Percentiles rank a stretch among this genome's conserved stretches.
phyloP scores from a whole-genome alignment of 2,329 filamentous ascomycete genomes.

The Ceratocystiopsis minuta region DNA sequence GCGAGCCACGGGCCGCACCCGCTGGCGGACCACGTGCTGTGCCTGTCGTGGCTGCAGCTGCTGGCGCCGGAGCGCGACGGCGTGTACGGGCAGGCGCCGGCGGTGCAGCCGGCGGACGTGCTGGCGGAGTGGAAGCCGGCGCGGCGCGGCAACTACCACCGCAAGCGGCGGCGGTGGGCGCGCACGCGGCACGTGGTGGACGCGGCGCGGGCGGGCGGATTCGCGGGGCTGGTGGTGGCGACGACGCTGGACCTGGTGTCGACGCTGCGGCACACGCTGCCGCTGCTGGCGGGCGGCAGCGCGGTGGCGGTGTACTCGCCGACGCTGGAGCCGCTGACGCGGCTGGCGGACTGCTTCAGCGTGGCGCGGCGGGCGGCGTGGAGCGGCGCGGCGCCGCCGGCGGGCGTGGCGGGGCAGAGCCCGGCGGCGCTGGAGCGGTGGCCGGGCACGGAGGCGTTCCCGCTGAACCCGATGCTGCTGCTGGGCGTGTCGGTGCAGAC shows the following conservation, averaged over 20 bases:
- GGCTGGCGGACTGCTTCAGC: conserved; percentile 69
- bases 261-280: conserved; percentile 57
- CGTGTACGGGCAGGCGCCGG: conserved; percentile 51
- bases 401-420: conserved; percentile 20
- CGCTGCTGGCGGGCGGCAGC: conserved; percentile 66
- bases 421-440: conserved; percentile 34
- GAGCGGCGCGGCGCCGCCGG: conserved; percentile 25
- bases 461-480: conserved; percentile 69
- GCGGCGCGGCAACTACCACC: conserved; percentile 69
- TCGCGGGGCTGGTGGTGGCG: conserved; percentile 69
- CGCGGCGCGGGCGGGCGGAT: conserved; percentile 54
- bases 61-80: conserved; percentile 58
- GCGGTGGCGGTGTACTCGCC: conserved; percentile 75
- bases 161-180: conserved; percentile 73
- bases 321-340: conserved; percentile 58
- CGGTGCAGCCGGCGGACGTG: conserved; percentile 36
- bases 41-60: conserved; percentile 83
- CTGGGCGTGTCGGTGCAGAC: conserved; percentile 69
- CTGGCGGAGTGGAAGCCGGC: conserved; percentile 60
- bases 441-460: conserved; percentile 56
- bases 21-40: conserved; percentile 62
- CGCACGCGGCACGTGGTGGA: conserved; percentile 56
- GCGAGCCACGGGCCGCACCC: conserved; percentile 54
- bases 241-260: conserved; percentile 65
- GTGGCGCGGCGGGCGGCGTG: conserved; percentile 65